Base-by-base conservation (phyloP, 2,329 filamentous ascomycete genomes). In the Ceratocystis variospora region DNA sequence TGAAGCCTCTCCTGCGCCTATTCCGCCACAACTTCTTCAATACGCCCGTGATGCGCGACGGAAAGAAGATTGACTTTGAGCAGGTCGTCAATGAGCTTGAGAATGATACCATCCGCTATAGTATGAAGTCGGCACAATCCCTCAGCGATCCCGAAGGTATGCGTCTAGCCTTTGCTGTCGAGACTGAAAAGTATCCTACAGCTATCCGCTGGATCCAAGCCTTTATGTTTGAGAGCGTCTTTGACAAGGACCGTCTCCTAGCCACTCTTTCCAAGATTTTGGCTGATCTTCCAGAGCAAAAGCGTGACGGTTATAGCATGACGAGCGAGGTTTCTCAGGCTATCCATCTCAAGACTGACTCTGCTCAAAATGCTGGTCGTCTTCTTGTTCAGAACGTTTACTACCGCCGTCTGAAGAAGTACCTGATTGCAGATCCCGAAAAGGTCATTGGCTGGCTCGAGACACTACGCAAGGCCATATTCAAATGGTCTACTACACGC, bases 11-110 rank as follows among this genome's bases (percentile, higher is more conserved):
- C 25, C 79, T 97, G 61, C 82, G 87, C 2, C 81, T 97, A 50
- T 97, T 96, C 72, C 86, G 86, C 37, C 89, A 92, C 73, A 94
- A 93, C 72, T 96, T 97, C 78, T 99, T 97, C 80, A 93, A 90
- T 73, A 90, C 91, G 0, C 94, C 93, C 1, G 87, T 99, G 68
- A 80, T 82, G 71, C 85, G 87, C 37, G 81, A 91, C 71, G 91
- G 89, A 55, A 81, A 90, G 73, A 83, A 82, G 28, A 78, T 99
- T 37, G 86, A 88, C 61, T 99, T 97, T 71, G 94, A 97, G 74
- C 84, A 96, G 69, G 89, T 97, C 2, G 91, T 97, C 57, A 89
- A 90, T 73, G 86, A 92, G 73, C 81, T 99, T 3, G 94, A 99
- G 75, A 85, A 87, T 72, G 92, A 97, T 71, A 97, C 94, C 0